Evolutionary conservation across 2,329 filamentous ascomycete genomes (phyloP).

Genomic region (Botrytis cinerea): DNA sequence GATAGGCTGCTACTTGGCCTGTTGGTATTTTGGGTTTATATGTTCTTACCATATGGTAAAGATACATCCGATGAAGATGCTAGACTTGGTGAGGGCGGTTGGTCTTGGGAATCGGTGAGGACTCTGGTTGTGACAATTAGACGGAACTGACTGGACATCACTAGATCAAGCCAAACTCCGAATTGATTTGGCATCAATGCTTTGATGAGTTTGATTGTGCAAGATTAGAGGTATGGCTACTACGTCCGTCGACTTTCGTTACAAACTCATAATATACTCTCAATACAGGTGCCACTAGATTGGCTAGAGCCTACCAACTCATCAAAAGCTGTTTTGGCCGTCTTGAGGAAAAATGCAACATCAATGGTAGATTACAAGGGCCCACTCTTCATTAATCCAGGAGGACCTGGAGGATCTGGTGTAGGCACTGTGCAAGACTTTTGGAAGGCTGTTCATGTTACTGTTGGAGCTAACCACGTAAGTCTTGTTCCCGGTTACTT

Average conservation of each 20-base stretch:
- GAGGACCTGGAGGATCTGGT: constrained; percentile 53
- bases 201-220: constrained; percentile 8
- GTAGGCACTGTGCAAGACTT: constrained; percentile 30
- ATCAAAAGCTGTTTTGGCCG: constrained; percentile 28
- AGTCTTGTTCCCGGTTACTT: neutral
- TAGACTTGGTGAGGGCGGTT: neutral
- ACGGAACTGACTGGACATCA: neutral
- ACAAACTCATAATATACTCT: neutral
- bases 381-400: constrained; percentile 32
- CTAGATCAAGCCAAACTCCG: neutral
- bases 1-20: neutral
- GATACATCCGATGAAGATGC: neutral
- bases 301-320: constrained; percentile 33
- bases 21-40: constrained; percentile 1
- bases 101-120: constrained; percentile 11
- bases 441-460: constrained; percentile 45
- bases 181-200: neutral
- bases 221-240: constrained; percentile 1
- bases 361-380: constrained; percentile 30
- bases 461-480: constrained; percentile 42
- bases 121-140: neutral
- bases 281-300: constrained; percentile 25
- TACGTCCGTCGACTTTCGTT: neutral
- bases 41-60: neutral
- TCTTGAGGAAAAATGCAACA: constrained; percentile 32